These are phyloP conservation scores for Pseudogymnoascus sp. DNA, from an alignment of 2,329 filamentous ascomycete species.

Conservation along the genomic window DNA sequence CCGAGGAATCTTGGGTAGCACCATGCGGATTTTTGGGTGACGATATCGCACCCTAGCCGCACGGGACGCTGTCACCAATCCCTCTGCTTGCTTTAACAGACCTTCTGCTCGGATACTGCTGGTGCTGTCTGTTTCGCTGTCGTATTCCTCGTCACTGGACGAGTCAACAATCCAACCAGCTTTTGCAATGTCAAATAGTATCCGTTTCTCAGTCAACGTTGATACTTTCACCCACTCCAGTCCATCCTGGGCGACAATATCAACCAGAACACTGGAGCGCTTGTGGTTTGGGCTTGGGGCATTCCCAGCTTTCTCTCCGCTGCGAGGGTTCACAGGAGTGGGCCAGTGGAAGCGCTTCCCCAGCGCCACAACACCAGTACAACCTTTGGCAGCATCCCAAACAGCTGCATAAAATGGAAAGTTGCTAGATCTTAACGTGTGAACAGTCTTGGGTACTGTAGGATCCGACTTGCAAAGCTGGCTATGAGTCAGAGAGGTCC, in stretches of 20 bases:
- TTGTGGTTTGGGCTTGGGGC: conserved; percentile 15
- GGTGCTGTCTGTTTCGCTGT: conserved; percentile 33
- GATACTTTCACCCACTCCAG: conserved; percentile 61
- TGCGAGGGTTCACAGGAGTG: conserved; percentile 15
- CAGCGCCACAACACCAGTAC: conserved; percentile 47
- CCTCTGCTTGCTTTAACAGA: conserved; percentile 50
- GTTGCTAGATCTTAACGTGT: conserved; percentile 56
- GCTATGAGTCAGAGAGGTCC: conserved; percentile 10
- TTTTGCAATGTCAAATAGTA: conserved; percentile 61
- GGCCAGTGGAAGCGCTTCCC: conserved; percentile 45
- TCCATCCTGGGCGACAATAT: conserved; percentile 55
- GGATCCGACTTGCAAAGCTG: conserved; percentile 23
- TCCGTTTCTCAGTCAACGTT: conserved; percentile 51
- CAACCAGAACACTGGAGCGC: conserved; percentile 43
- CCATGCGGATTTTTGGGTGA: conserved; percentile 49
- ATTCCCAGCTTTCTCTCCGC: conserved; percentile 13
- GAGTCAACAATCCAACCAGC: conserved; percentile 49
- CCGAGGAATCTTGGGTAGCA: conserved; percentile 49
- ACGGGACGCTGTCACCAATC: conserved; percentile 48
- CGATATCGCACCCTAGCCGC: conserved; percentile 49
- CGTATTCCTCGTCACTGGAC: conserved; percentile 36
- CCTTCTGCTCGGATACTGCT: conserved; percentile 39
- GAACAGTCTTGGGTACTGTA: conserved; percentile 32
- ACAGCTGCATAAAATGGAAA: conserved; percentile 55
- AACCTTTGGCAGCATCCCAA: conserved; percentile 53